Evolutionary conservation across 495 filamentous ascomycete species (phyloP).

Genomic region (Lichina pygmaea): DNA sequence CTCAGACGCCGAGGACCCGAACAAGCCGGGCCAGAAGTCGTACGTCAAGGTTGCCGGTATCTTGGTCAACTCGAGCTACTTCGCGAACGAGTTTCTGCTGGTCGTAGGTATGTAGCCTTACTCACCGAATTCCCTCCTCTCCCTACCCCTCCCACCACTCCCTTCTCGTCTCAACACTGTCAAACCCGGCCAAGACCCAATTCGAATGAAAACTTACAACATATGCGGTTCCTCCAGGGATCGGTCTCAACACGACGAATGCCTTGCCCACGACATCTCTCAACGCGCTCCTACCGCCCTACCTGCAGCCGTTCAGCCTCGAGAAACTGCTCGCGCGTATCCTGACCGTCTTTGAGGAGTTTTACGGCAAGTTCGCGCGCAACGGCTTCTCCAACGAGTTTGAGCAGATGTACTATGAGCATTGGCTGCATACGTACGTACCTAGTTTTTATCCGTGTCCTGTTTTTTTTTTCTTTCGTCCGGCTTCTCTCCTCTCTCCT

Average conservation of each 20-base stretch:
- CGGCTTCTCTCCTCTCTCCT: background rate
- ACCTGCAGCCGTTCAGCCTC: conserved; percentile 29
- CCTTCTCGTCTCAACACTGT: background rate
- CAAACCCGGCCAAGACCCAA: background rate
- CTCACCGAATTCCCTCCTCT: background rate
- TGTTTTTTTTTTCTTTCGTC: background rate
- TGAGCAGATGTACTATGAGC: conserved; percentile 52
- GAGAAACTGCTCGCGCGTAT: conserved; percentile 73
- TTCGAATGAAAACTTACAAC: background rate
- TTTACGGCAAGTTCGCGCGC: conserved; percentile 47
- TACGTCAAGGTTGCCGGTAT: conserved; percentile 91
- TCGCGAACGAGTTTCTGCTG: conserved; percentile 49
- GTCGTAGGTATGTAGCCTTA: conserved; percentile 21
- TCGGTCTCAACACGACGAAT: conserved; percentile 78
- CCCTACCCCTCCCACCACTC: background rate
- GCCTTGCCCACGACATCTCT: conserved; percentile 67
- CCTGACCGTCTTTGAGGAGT: conserved; percentile 46
- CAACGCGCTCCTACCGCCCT: conserved; percentile 31
- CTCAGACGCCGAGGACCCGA: conserved; percentile 48
- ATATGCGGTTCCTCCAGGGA: conserved; percentile 18
- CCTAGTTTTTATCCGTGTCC: background rate
- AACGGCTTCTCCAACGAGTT: conserved; percentile 45
- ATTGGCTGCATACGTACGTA: conserved; percentile 55
- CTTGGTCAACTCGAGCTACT: conserved; percentile 69
- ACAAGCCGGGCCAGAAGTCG: conserved; percentile 23